Conservation (phyloP, 495 filamentous ascomycete species). For the Apiosordaria backusii region DNA sequence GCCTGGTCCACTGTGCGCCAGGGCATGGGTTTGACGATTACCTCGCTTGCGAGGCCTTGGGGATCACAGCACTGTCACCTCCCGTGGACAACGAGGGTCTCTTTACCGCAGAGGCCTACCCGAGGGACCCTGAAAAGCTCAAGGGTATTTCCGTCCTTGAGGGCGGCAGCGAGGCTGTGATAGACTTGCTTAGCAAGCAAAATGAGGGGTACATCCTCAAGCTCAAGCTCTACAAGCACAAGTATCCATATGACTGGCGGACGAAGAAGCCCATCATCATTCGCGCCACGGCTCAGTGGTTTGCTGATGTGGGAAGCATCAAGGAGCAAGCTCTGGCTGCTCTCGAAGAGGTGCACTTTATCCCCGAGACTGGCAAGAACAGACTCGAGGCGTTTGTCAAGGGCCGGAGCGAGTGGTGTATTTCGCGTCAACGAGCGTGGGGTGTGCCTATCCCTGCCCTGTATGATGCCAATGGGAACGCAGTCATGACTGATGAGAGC, state of each 20-base stretch:
- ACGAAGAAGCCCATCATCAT: slow-evolving; percentile 90
- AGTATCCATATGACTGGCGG: slow-evolving; percentile 97
- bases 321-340: slow-evolving; percentile 65
- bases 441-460: slow-evolving; percentile 93
- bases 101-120: slow-evolving; percentile 74
- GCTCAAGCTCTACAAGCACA: slow-evolving; percentile 71
- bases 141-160: slow-evolving; percentile 40
- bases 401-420: slow-evolving; percentile 93
- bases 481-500: slow-evolving; percentile 70
- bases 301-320: slow-evolving; percentile 83
- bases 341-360: slow-evolving; percentile 68
- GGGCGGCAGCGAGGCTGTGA: slow-evolving; percentile 63
- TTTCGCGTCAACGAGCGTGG: slow-evolving; percentile 96
- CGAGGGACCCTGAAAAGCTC: slow-evolving; percentile 58
- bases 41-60: slow-evolving; percentile 63
- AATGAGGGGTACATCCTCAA: slow-evolving; percentile 54
- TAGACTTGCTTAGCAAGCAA: slow-evolving; percentile 52
- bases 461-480: slow-evolving; percentile 67
- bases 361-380: slow-evolving; percentile 66
- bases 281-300: slow-evolving; percentile 94
- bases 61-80: slow-evolving; percentile 70
- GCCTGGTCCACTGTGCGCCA: slow-evolving; percentile 88
- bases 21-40: slow-evolving; percentile 98
- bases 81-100: slow-evolving; percentile 71
- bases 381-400: slow-evolving; percentile 80